Percentiles rank a stretch among this genome's conserved stretches.
Conservation (phyloP, 192 early-diverging fungal species). For the Podila epicladia region DNA sequence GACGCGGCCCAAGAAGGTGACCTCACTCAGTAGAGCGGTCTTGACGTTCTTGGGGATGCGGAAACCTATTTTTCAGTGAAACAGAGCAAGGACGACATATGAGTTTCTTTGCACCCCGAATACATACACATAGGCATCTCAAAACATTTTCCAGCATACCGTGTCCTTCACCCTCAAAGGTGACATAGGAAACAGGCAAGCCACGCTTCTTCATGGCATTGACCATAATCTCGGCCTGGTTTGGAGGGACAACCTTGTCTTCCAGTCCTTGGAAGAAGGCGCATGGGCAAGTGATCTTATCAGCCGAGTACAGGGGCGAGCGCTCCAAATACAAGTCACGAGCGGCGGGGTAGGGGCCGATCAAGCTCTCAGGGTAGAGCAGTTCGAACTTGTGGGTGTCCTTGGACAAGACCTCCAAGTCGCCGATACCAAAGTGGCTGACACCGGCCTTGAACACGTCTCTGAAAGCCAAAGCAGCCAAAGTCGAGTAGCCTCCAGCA, state of each 20-base stretch:
- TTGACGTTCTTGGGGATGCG: constrained; percentile 72
- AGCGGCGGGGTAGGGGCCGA: constrained; percentile 68
- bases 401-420: constrained; percentile 69
- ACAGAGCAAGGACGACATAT: background rate
- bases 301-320: constrained; percentile 70
- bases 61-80: constrained; percentile 56
- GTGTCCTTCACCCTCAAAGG: constrained; percentile 75
- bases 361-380: constrained; percentile 66
- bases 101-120: background rate
- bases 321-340: constrained; percentile 66
- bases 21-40: constrained; percentile 67
- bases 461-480: constrained; percentile 71
- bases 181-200: constrained; percentile 64
- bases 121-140: background rate
- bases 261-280: constrained; percentile 80
- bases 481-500: constrained; percentile 68
- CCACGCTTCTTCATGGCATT: constrained; percentile 70
- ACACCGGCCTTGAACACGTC: constrained; percentile 79
- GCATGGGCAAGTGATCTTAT: constrained; percentile 68
- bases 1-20: constrained; percentile 75
- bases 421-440: constrained; percentile 77
- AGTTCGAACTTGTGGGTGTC: constrained; percentile 89
- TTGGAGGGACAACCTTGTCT: constrained; percentile 81
- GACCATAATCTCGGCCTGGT: constrained; percentile 80
- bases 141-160: constrained; percentile 32